Base-by-base conservation (phyloP, 2,329 filamentous ascomycete species). In the Rosellinia necatrix region DNA sequence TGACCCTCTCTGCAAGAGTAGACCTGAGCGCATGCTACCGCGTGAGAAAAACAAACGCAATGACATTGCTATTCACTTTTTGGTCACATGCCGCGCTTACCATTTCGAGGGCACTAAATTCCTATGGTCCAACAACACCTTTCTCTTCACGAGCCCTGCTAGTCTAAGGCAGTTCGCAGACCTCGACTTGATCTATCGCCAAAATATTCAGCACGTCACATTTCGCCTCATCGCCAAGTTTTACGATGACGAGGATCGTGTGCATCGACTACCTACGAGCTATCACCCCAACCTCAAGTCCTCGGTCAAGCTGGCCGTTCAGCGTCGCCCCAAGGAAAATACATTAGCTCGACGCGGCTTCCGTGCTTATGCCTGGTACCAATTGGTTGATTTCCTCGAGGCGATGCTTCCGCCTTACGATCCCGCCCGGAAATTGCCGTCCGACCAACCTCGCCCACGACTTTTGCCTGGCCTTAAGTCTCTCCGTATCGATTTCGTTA, bases 151-250 rank as follows among this genome's bases (percentile, higher is more conserved):
- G 0, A 78, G 73, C n/a, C 76, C 76, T 22, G 72, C 77, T 32
- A 74, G 79, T 2, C 68, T 85, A 4, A 75, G 74, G 34, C 74
- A 76, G 44, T 83, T 85, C 61, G 70, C 74, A 43, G 77, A 80
- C 25, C 68, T 84, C 30, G 70, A 74, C 40, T 54, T 73, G 9
- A 54, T 68, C 4, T 75, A 75, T 53, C 78, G 82, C 13, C 67
- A 74, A 27, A 67, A 71, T 9, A 74, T 85, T 50, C 72, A 72
- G 21, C 70, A 76, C 53, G 68, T 81, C 63, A 82, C 73, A 24
- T 70, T 84, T 35, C 80, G 82, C 37, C 71, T 84, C 63, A 78
- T 84, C 55, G 81, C 81, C 8, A 75, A 74, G 48, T 84, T 81
- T 65, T 85, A 82, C 58, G 80, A 83, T 52, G 81, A 84, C 44